Conservation (phyloP, 495 filamentous ascomycete species). For the Neurospora sp. region DNA sequence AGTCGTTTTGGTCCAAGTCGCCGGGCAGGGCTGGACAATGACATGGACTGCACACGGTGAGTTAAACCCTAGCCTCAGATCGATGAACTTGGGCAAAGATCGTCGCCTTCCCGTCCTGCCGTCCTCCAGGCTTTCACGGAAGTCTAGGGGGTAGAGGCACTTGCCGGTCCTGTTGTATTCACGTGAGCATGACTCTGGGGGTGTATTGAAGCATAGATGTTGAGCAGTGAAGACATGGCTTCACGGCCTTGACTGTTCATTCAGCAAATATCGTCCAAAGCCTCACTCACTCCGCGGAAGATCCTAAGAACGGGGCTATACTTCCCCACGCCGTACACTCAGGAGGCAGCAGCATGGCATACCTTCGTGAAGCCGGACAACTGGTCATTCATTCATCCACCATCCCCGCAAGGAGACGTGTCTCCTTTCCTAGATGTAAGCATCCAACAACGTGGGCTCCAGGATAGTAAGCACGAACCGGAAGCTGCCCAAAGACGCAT, state of each 20-base stretch:
- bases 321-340: neutral
- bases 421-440: neutral
- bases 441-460: neutral
- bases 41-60: neutral
- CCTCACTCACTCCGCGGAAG: neutral
- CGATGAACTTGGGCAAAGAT: neutral
- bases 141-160: neutral
- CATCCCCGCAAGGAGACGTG: neutral
- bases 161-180: neutral
- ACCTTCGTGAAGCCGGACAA: neutral
- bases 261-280: neutral
- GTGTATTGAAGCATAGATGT: neutral
- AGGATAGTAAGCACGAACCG: neutral
- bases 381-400: neutral
- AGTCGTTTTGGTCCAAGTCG: neutral
- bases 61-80: neutral
- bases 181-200: neutral
- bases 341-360: neutral
- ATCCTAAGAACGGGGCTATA: neutral
- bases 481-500: neutral
- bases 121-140: neutral
- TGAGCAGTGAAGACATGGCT: neutral
- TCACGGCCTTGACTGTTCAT: neutral
- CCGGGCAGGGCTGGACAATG: neutral
- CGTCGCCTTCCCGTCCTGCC: neutral